Evolutionary conservation across 2,329 filamentous ascomycete species (phyloP).

Genomic region (Pseudogymnoascus sp.): DNA sequence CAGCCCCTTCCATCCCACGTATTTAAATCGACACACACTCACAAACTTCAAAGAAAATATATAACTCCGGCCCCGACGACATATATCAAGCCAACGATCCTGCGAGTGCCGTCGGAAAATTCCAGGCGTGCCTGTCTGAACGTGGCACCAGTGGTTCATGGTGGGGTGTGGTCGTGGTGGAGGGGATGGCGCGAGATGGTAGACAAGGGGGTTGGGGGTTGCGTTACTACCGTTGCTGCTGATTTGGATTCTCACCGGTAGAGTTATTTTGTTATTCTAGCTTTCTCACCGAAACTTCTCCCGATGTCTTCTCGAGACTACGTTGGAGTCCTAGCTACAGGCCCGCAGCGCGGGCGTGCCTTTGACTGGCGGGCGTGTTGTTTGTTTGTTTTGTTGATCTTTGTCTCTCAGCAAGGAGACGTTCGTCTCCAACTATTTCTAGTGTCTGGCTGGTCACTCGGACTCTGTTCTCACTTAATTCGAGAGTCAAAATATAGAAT

Average conservation of each 20-base stretch:
- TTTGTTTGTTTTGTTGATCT: neutral
- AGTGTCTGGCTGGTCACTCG: too few relatives aligned
- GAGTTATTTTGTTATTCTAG: neutral
- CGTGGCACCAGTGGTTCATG: neutral
- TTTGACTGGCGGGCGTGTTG: neutral
- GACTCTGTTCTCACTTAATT: too few relatives aligned
- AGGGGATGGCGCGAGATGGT: neutral
- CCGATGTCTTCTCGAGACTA: too few relatives aligned
- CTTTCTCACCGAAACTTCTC: too few relatives aligned
- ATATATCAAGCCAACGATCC: neutral
- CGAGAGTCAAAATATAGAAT: neutral
- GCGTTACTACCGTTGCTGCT: neutral
- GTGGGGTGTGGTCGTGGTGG: neutral
- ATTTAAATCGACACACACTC: too few relatives aligned
- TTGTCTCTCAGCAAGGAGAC: too few relatives aligned
- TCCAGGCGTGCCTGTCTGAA: neutral
- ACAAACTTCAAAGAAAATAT: too few relatives aligned
- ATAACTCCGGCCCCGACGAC: neutral
- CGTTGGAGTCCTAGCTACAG: too few relatives aligned
- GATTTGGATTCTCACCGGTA: neutral
- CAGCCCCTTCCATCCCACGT: too few relatives aligned
- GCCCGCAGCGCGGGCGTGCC: neutral
- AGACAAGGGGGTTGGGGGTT: neutral
- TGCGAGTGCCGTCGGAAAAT: neutral
- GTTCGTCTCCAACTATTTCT: too few relatives aligned